Conservation (phyloP, 495 filamentous ascomycete genomes). For the Aspergillus steynii region DNA sequence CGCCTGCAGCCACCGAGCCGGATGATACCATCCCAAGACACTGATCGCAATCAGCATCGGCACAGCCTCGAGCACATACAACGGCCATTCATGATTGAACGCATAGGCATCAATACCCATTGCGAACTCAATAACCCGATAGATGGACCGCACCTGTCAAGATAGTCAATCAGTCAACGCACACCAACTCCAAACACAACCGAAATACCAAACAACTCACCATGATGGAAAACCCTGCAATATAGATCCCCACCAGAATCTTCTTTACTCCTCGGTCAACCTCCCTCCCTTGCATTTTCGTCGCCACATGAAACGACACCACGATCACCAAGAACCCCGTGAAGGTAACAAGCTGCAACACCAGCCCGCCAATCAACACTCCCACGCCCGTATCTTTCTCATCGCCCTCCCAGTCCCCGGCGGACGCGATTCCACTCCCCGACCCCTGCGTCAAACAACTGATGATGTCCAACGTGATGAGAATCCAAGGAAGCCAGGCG, state of each 20-base stretch:
- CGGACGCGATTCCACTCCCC: conserved; percentile 33
- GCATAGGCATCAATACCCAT: conserved; percentile 34
- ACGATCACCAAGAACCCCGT: conserved; percentile 28
- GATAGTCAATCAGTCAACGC: not conserved
- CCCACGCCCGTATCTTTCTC: conserved; percentile 22
- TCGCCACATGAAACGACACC: conserved; percentile 16
- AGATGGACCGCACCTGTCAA: conserved; percentile 31
- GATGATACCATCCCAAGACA: conserved; percentile 29
- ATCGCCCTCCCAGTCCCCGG: conserved; percentile 29
- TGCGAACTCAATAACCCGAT: conserved; percentile 39
- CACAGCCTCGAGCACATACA: conserved; percentile 40
- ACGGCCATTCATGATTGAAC: conserved; percentile 37
- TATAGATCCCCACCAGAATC: conserved; percentile 28
- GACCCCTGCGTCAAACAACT: conserved; percentile 34
- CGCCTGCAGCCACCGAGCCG: conserved; percentile 16
- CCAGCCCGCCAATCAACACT: conserved; percentile 31
- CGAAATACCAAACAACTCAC: conserved; percentile 16
- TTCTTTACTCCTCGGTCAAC: conserved; percentile 21
- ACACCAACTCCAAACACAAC: no score
- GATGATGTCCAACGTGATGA: conserved; percentile 35
- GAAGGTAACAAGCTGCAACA: conserved; percentile 30
- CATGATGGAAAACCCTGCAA: conserved; percentile 28
- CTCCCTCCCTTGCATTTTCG: conserved; percentile 2
- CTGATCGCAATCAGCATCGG: conserved; percentile 38
- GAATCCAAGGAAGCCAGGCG: conserved; percentile 28